These are phyloP conservation scores for Gleditsia sinensis DNA, from an alignment of 306 rosid species.

Conservation along the genomic window DNA sequence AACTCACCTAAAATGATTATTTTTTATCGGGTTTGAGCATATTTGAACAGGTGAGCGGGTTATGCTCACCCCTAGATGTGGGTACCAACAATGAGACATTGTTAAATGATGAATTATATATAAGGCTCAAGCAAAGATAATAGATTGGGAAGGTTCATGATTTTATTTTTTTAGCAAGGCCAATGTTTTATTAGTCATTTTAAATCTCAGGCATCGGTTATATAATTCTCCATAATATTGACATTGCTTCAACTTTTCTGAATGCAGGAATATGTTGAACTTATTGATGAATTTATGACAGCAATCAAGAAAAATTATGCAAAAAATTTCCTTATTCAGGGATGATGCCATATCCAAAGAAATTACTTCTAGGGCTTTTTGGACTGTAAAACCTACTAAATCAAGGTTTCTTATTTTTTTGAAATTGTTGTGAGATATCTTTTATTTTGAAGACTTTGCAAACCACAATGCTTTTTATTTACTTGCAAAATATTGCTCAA, in stretches of 20 bases:
- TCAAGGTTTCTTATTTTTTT: constrained; percentile 28
- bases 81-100: constrained; percentile 92
- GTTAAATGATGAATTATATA: constrained; percentile 87
- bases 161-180: constrained; percentile 6
- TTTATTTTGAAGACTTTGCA: not conserved
- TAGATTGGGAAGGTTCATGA: constrained; percentile 82
- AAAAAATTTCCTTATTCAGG: constrained; percentile 91
- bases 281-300: constrained; percentile 82
- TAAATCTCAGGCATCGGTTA: constrained; percentile 4
- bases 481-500: not conserved
- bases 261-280: constrained; percentile 84
- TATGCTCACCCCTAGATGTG: too few relatives aligned
- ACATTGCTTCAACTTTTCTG: not conserved
- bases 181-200: constrained; percentile 2
- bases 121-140: constrained; percentile 87
- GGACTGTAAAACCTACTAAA: not conserved
- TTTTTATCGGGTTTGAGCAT: too few relatives aligned
- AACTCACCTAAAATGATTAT: too few relatives aligned
- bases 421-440: not conserved
- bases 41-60: too few relatives aligned
- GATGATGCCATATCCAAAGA: constrained; percentile 33
- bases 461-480: not conserved
- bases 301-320: constrained; percentile 90
- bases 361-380: constrained; percentile 26
- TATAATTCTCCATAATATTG: constrained; percentile 13